Evolutionary conservation across 306 rosid species (phyloP), one percentile per base, ranked within the genome.

Genomic region (Glycine soja): DNA sequence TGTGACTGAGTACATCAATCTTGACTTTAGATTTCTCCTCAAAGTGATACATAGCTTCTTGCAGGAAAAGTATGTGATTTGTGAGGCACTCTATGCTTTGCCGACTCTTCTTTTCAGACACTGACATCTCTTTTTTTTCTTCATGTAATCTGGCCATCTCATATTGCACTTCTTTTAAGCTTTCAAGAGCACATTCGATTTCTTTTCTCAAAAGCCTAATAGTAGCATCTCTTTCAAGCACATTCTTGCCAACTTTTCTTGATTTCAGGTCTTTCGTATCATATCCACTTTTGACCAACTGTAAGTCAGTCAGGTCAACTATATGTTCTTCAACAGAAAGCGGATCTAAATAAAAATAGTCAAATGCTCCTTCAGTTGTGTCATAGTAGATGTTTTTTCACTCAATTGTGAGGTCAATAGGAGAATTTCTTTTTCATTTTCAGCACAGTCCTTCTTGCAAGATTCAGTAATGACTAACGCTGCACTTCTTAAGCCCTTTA

Each of bases 401-500:
- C 68, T 86, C 86, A 95, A 75, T 67, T 87, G 86, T 8, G 86
- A 82, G 51, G 80, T 85, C 87, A 95, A 74, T 36, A 71, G 85
- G 50, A 83, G 76, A 51, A 93, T 75, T 85, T 91, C 92, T 79
- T 79, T 90, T 83, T 91, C 92, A 75, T 82, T 89, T 78, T 88
- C 94, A 46, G 74, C 52, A 78, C 72, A 85, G 64, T 95, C 99
- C 75, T 81, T 90, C 87, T 95, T 96, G 82, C 90, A 94, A 48
- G 95, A 90, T 93, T 95, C 98, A n/a, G 97, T 87, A 70, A 95
- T 90, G 62, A 82, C 93, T 63, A 91, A 69, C 32, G 95, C 74
- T 38, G 99, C 99, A 83, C 96, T 92, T 89, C 94, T 86, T 24
- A 24, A 24, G 30, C 30, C 30, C 1, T 24, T 24, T 24, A 24